phyloP scores from a whole-genome alignment of 2,329 filamentous ascomycete species.

The Cryphonectria nitschkei region DNA sequence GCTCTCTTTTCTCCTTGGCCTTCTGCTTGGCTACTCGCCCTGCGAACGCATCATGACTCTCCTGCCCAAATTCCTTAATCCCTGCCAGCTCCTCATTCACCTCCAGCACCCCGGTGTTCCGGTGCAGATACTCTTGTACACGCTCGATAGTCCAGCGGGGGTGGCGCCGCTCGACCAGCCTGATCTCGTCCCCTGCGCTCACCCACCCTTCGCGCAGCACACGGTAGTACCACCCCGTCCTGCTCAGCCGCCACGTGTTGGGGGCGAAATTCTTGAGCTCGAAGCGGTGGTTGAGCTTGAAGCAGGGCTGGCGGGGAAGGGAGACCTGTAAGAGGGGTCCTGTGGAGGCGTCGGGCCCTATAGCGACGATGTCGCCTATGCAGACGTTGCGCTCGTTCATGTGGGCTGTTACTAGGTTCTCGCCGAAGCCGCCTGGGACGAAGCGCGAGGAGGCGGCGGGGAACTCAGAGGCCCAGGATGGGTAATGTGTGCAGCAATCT shows the following conservation, averaged over 20 bases:
- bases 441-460: constrained; percentile 57
- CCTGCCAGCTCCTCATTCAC: constrained; percentile 57
- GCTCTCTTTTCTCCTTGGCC: constrained; percentile 34
- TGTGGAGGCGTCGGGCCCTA: constrained; percentile 48
- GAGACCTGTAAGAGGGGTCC: constrained; percentile 56
- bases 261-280: constrained; percentile 64
- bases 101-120: constrained; percentile 52
- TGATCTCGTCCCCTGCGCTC: constrained; percentile 59
- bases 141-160: constrained; percentile 66
- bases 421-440: constrained; percentile 63
- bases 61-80: constrained; percentile 54
- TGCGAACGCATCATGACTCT: constrained; percentile 53
- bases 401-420: constrained; percentile 61
- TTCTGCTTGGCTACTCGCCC: constrained; percentile 52
- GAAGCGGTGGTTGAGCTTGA: constrained; percentile 71
- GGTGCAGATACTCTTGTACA: constrained; percentile 65
- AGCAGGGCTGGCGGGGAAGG: constrained; percentile 67
- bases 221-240: constrained; percentile 70
- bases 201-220: constrained; percentile 60
- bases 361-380: constrained; percentile 63
- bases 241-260: constrained; percentile 56
- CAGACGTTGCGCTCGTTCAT: constrained; percentile 69
- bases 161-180: constrained; percentile 56
- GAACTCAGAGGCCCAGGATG: constrained; percentile 55
- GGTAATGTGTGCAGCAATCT: constrained; percentile 65